phyloP scores from a whole-genome alignment of 2,329 filamentous ascomycete genomes.

The Sporothrix humicola region DNA sequence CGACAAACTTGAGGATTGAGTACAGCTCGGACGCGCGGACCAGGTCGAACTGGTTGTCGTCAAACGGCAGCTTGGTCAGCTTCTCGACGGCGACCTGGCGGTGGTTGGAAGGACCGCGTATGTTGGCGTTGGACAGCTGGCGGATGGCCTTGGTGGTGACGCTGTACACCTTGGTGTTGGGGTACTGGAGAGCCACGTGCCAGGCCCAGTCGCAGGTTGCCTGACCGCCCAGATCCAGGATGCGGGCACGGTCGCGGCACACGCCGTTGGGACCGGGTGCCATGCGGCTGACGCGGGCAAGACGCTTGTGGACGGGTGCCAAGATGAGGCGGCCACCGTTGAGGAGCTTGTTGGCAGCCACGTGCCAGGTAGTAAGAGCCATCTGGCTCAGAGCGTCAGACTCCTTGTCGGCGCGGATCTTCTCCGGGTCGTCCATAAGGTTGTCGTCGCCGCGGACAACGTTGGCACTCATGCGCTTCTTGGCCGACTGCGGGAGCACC shows the following conservation, averaged over 20 bases:
- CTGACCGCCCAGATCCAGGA: constrained; percentile 87
- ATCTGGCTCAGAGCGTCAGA: constrained; percentile 78
- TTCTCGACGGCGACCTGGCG: constrained; percentile 78
- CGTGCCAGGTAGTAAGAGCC: constrained; percentile 64
- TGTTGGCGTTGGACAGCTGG: constrained; percentile 73
- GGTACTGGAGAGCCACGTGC: constrained; percentile 86
- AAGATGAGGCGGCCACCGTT: constrained; percentile 69
- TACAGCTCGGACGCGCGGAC: constrained; percentile 89
- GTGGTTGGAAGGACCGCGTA: constrained; percentile 87
- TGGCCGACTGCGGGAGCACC: constrained; percentile 69
- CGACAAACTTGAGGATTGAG: constrained; percentile 76
- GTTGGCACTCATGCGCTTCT: constrained; percentile 73
- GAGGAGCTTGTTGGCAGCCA: constrained; percentile 64
- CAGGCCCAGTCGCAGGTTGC: constrained; percentile 93
- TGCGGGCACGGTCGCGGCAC: constrained; percentile 61
- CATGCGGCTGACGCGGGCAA: constrained; percentile 61
- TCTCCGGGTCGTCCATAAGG: constrained; percentile 66
- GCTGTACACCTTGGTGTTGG: constrained; percentile 84
- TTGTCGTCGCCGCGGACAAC: constrained; percentile 74
- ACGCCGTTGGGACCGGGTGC: constrained; percentile 52
- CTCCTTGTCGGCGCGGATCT: constrained; percentile 74
- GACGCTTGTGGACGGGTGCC: constrained; percentile 66
- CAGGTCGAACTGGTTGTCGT: constrained; percentile 84
- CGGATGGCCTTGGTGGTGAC: constrained; percentile 74
- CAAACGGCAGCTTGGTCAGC: constrained; percentile 83